Evolutionary conservation across 2,329 filamentous ascomycete species (phyloP).

Genomic region (Thelonectria blattea): DNA sequence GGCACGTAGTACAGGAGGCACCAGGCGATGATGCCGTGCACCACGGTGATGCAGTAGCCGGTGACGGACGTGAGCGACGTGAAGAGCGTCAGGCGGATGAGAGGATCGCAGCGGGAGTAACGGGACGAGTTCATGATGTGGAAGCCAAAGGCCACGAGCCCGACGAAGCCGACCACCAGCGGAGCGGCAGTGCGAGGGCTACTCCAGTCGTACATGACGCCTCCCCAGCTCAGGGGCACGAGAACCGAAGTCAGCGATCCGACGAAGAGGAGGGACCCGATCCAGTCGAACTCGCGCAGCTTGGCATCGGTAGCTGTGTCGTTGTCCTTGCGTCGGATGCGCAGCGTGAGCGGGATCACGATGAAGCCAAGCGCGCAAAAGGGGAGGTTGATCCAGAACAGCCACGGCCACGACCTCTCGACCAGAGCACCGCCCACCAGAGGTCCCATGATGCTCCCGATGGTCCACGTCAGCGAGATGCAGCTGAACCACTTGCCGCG

Average conservation of each 20-base stretch:
- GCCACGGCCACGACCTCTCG: slow-evolving; percentile 63
- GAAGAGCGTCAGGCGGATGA: slow-evolving; percentile 33
- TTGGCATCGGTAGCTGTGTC: slow-evolving; percentile 16
- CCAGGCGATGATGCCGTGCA: slow-evolving; percentile 33
- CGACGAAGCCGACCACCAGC: slow-evolving; percentile 59
- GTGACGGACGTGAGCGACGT: slow-evolving; percentile 31
- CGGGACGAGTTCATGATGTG: slow-evolving; percentile 31
- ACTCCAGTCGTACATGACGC: slow-evolving; percentile 68
- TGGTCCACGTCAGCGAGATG: slow-evolving; percentile 55
- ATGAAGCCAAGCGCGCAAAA: slow-evolving; percentile 44
- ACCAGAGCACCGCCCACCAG: slow-evolving; percentile 61
- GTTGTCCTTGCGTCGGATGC: slow-evolving; percentile 25
- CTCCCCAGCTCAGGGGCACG: slow-evolving; percentile 42
- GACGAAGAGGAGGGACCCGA: slow-evolving; percentile 67
- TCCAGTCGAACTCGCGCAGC: slow-evolving; percentile 60
- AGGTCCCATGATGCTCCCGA: slow-evolving; percentile 54
- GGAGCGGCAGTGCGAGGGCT: slow-evolving; percentile 68
- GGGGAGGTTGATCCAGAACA: slow-evolving; percentile 70
- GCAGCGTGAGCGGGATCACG: slow-evolving; percentile 29
- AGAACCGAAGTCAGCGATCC: slow-evolving; percentile 56
- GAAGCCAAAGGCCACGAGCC: slow-evolving; percentile 36
- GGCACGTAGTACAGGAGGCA: slow-evolving; percentile 32
- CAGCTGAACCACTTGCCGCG: slow-evolving; percentile 49
- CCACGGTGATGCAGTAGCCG: slow-evolving; percentile 32
- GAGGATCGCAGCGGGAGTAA: slow-evolving; percentile 32